Base-by-base conservation (phyloP, 352 stramenopile species). In the Phytophthora citricola region DNA sequence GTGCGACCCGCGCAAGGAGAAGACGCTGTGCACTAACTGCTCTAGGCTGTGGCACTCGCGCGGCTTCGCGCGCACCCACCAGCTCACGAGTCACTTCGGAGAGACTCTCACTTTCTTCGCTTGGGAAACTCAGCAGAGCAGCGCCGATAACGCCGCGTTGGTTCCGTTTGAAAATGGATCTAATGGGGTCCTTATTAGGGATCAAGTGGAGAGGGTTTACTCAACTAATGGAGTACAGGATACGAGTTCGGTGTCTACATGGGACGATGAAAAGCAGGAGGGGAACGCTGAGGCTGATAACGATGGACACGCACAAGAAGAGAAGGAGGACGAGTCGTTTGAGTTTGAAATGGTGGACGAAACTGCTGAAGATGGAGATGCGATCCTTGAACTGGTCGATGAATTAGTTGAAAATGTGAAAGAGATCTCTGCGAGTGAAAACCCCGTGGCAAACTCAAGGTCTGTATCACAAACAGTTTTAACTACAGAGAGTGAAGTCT, bases 21-120 rank as follows among this genome's bases (percentile, higher is more conserved):
- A 80, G 61, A 62, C 41, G 36, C 31, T 83, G 8, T 83, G 75
- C 53, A 20, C 22, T 1, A 63, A 36, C 41, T 63, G 54, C 57
- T 82, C 72, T 38, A 67, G 51, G 15, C 50, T 63, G 10, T 86
- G 78, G 78, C 78, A 86, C 59, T 71, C 69, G 32, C 72, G 78
- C 14, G 78, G 78, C 14, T 66, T 65, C 46, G 66, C 61, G 12
- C 48, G 74, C 34, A 65, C 58, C 48, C 78, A 86, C 47, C 52
- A 57, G 39, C 48, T 84, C 40, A 68, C 60, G 31, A 79, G 36
- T 31, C 41, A 27, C 45, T 27, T 62, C 17, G 72, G 71, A 32
- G 45, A 63, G 24, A 71, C 46, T 12, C 65, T 50, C 14, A 63
- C 69, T 4, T 81, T 64, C 58, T 51, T 46, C 41, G 50, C 46